A percentile compares a stretch with the other conserved stretches of the same genome.
phyloP scores from a whole-genome alignment of 225 moss, liverwort and hornwort genomes.

The Asterella californica region DNA sequence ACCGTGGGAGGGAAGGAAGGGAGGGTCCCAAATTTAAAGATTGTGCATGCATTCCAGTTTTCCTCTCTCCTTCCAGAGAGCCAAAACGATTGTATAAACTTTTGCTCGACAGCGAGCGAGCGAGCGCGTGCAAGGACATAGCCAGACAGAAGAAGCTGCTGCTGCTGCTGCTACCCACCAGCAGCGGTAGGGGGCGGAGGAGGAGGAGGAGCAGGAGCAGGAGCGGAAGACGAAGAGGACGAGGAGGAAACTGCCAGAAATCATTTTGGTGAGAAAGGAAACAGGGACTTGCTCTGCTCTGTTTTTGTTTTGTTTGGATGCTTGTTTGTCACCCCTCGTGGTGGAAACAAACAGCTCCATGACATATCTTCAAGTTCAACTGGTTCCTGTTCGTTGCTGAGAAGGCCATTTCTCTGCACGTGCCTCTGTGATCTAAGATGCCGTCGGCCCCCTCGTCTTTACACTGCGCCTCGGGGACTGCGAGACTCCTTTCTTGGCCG shows the following conservation, averaged over 20 bases:
- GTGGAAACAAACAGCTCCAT: too few species aligned
- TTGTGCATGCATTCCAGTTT: too few species aligned
- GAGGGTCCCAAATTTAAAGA: not conserved
- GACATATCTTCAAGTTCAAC: too few species aligned
- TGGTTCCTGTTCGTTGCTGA: too few species aligned
- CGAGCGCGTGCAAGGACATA: not conserved
- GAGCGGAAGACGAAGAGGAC: too few species aligned
- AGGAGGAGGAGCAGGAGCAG: not conserved
- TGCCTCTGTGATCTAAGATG: not conserved
- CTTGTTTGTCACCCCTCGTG: too few species aligned
- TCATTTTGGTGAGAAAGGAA: not conserved
- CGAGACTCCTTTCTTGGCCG: conserved; percentile 1
- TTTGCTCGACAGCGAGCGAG: not conserved
- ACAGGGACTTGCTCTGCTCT: not conserved
- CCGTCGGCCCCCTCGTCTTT: not conserved
- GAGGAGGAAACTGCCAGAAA: conserved; percentile 7
- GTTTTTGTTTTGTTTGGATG: not conserved
- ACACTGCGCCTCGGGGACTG: not conserved
- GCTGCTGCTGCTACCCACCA: not conserved
- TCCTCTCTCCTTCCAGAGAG: not conserved
- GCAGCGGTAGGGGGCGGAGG: not conserved
- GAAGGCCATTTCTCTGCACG: not conserved
- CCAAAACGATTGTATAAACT: not conserved
- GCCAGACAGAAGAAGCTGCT: not conserved
- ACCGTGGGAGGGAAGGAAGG: not conserved